Evolutionary conservation across 257 asterid genomes (phyloP).

Genomic region (Ilex aquifolium): DNA sequence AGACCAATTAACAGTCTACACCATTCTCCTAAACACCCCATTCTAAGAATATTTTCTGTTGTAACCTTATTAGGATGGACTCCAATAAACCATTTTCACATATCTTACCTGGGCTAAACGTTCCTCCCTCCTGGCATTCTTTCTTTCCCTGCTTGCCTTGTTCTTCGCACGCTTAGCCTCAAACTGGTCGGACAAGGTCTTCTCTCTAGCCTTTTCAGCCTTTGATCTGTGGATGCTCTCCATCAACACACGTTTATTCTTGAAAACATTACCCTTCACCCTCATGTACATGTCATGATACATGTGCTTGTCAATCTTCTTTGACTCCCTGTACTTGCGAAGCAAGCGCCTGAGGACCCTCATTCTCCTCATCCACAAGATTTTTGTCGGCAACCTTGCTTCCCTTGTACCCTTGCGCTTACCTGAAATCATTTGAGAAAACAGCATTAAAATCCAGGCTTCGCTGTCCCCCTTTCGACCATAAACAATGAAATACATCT

Average conservation of each 20-base stretch:
- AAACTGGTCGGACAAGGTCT: constrained; percentile 84
- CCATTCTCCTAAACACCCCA: not conserved
- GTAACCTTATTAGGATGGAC: too few species aligned
- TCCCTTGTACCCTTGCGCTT: constrained; percentile 98
- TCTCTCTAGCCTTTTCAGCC: constrained; percentile 99
- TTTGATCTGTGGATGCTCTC: constrained; percentile 92
- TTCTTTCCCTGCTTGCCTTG: constrained; percentile 95
- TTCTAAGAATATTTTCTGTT: not conserved
- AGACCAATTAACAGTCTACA: not conserved
- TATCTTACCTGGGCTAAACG: constrained; percentile 68
- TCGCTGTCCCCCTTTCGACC: not conserved
- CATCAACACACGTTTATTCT: constrained; percentile 94
- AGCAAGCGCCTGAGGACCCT: constrained; percentile 89
- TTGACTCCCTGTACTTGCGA: constrained; percentile 83
- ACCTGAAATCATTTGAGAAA: constrained; percentile 31
- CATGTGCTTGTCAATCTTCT: constrained; percentile 96
- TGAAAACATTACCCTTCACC: constrained; percentile 97
- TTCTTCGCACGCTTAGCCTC: constrained; percentile 97
- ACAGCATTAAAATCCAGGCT: not conserved
- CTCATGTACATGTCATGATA: constrained; percentile 98
- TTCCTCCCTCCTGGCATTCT: constrained; percentile 84
- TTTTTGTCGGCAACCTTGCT: constrained; percentile 89
- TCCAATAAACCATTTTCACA: too few species aligned
- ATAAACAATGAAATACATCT: not conserved
- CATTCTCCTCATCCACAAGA: constrained; percentile 97